Base-by-base conservation (phyloP, 768 basidiomycete species). In the Mycena pura region DNA sequence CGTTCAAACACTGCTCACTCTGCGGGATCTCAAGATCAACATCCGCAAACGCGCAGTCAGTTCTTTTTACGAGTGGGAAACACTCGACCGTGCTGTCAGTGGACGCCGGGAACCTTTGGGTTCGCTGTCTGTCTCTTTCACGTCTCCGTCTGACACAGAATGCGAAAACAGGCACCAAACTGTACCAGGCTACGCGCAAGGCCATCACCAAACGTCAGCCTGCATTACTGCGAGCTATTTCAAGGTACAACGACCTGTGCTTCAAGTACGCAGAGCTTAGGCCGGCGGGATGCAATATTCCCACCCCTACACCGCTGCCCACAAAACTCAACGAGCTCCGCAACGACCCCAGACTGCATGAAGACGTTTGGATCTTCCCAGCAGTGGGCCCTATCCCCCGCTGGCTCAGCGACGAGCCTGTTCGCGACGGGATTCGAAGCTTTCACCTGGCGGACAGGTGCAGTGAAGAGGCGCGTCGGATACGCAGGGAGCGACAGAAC, bases 41-140 rank as follows among this genome's bases (percentile, higher is more conserved):
- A 76, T 80, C 7, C 58, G 72, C 10, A 76, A 74, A 51, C 60
- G 67, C 13, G 74, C 73, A 1, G 69, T 78, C 13, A 69, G 71
- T 0, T 71, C 70, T 17, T 78, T 80, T 39, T 75, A 76, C 27
- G 76, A 78, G 41, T 76, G 74, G 73, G 76, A 80, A n/a, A 68
- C 64, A 17, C 64, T 77, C 1, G 73, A 78, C 47, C 72, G 70
- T 29, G 76, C 78, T 1, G 70, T 72, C 6, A 66, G 74, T 2
- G 71, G 77, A 2, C 31, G 60, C 3, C 64, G 75, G 8, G 60
- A 76, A 21, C 49, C 75, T 5, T 63, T 79, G 3, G 78, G 80
- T 79, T 28, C 17, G 70, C 46, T 0, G 24, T 45, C 15, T 22
- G 28, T 24, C 25, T 2, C 13, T 22, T 40, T 21, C 43, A 8